These are phyloP conservation scores for Kwoniella europaea DNA, from an alignment of 768 basidiomycete species.

Conservation along the genomic window DNA sequence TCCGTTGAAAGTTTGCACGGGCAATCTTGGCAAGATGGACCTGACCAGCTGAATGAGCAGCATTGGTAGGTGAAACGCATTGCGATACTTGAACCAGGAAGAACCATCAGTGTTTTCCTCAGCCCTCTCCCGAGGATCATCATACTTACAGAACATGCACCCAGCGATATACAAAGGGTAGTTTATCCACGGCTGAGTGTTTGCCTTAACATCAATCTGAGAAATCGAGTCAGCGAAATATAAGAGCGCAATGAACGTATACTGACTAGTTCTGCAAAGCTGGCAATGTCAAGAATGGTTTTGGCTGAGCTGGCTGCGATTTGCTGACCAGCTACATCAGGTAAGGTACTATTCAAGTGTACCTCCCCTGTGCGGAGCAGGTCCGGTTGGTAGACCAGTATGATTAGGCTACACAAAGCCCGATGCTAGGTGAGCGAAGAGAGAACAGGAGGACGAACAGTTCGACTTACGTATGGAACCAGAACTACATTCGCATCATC, in stretches of 20 bases:
- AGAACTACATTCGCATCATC: conserved; percentile 15
- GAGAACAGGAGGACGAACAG: neutral
- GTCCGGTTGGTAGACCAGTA: conserved; percentile 13
- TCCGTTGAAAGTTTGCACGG: conserved; percentile 15
- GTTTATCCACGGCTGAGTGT: conserved; percentile 31
- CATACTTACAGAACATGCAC: conserved; percentile 30
- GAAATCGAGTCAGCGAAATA: neutral
- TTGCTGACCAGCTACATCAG: conserved; percentile 18
- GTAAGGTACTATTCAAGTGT: no score
- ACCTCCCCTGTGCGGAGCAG: conserved; percentile 1
- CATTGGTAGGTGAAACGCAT: neutral
- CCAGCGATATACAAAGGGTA: conserved; percentile 34
- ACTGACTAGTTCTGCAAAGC: conserved; percentile 31
- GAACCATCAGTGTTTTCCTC: neutral
- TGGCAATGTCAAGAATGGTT: conserved; percentile 32
- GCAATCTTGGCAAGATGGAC: conserved; percentile 16
- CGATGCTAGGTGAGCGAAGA: neutral
- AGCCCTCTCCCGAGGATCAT: no score
- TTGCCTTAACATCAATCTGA: conserved; percentile 28
- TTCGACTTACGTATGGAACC: conserved; percentile 32
- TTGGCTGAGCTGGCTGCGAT: conserved; percentile 33
- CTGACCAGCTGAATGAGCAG: neutral
- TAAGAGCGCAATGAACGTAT: neutral
- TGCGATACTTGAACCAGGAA: conserved; percentile 13
- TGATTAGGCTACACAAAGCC: conserved; percentile 9